These are phyloP conservation scores for Mycosphaerella sp. DNA, from an alignment of 2,329 filamentous ascomycete genomes.

Conservation along the genomic window DNA sequence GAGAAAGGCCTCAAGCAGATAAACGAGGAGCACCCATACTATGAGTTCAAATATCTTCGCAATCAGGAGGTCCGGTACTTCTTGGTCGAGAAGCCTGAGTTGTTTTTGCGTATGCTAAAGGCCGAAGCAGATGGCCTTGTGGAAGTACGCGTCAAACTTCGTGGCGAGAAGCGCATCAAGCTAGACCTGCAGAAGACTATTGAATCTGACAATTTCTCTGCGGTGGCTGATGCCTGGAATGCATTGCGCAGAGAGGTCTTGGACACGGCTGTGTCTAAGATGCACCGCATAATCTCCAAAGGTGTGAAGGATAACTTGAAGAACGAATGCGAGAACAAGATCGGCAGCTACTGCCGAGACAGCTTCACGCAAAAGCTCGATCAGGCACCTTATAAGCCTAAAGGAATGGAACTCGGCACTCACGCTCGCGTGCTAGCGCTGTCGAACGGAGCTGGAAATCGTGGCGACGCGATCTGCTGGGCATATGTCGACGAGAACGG, in stretches of 20 bases:
- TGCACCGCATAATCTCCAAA: conserved; percentile 78
- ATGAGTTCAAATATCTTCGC: conserved; percentile 94
- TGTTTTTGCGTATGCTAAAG: conserved; percentile 95
- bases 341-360: conserved; percentile 81
- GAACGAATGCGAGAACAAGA: conserved; percentile 86
- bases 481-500: conserved; percentile 92
- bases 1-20: conserved; percentile 92
- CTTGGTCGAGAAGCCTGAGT: conserved; percentile 73
- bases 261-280: conserved; percentile 70
- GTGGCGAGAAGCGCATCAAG: conserved; percentile 68
- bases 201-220: conserved; percentile 90
- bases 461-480: conserved; percentile 78
- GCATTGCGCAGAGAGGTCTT: conserved; percentile 77
- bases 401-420: conserved; percentile 83
- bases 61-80: conserved; percentile 66
- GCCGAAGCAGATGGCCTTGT: conserved; percentile 91
- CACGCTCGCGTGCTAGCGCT: conserved; percentile 79
- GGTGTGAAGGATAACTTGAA: conserved; percentile 92
- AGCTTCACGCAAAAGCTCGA: conserved; percentile 86
- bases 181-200: conserved; percentile 75
- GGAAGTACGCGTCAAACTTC: conserved; percentile 73
- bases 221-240: conserved; percentile 93
- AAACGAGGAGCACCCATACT: conserved; percentile 90
- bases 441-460: conserved; percentile 75
- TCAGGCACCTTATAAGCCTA: conserved; percentile 92